A percentile compares a stretch with the other conserved stretches of the same genome.
These are phyloP conservation scores for Podospora tetraspora DNA, from an alignment of 495 filamentous ascomycete genomes.

Conservation along the genomic window DNA sequence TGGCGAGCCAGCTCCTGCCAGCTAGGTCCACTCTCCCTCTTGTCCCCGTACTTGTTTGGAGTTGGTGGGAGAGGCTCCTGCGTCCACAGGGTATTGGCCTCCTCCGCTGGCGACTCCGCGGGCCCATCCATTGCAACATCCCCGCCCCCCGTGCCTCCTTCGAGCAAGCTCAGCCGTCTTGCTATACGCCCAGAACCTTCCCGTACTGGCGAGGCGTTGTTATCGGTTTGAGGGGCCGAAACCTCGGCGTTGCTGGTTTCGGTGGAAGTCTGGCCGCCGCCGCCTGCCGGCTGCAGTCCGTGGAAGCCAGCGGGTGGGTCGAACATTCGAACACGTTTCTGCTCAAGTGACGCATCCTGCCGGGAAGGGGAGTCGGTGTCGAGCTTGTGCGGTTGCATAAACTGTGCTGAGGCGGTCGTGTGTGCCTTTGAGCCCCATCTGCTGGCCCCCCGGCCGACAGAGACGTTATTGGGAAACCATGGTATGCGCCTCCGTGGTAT, in stretches of 20 bases:
- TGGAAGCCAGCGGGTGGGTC: too few relatives aligned
- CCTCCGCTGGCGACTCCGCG: neutral
- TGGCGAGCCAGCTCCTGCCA: neutral
- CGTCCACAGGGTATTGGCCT: neutral
- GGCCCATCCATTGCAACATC: neutral
- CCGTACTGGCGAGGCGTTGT: neutral
- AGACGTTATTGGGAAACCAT: slow-evolving; percentile 48
- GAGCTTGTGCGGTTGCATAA: neutral
- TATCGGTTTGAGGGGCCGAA: neutral
- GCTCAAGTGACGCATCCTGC: neutral
- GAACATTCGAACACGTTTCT: too few relatives aligned
- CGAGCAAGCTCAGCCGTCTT: neutral
- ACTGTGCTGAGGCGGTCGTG: neutral
- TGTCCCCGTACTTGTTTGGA: neutral
- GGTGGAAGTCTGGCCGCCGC: neutral
- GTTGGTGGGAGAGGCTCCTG: neutral
- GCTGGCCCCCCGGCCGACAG: slow-evolving; percentile 49
- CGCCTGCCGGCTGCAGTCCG: too few relatives aligned
- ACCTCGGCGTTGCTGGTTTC: neutral
- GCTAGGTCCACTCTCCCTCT: neutral
- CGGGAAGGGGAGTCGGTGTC: neutral
- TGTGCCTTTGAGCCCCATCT: slow-evolving; percentile 15
- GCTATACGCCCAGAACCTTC: neutral
- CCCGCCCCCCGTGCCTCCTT: neutral
- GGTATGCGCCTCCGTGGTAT: slow-evolving; percentile 40